Evolutionary conservation across 352 stramenopile species (phyloP), one percentile per base, ranked within the genome.

Genomic region (Hyaloperonospora brassicae): DNA sequence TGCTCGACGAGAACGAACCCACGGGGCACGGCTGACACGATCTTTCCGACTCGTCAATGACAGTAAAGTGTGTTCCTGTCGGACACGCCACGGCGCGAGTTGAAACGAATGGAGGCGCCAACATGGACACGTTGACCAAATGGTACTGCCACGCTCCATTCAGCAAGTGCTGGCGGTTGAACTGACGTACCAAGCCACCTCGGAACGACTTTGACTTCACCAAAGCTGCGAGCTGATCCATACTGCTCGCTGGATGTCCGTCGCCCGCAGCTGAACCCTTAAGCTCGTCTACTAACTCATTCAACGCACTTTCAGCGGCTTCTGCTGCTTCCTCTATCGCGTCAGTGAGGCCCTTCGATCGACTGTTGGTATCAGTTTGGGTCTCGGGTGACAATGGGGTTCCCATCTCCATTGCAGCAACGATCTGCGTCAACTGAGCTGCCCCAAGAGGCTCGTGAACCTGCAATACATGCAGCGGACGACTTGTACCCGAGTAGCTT

Each of bases 81-180:
- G 46, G 45, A 55, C 70, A 78, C 6, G 63, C 30, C 8, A 70
- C 38, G 2, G 68, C 65, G 2, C 70, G 62, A 45, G 62, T 74
- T 36, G 65, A 64, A 14, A n/a, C 47, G 38, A 72, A 66, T 7
- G 13, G 44, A 25, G 52, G 55, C 22, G 65, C 45, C 9, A 58
- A 25, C 13, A 58, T 59, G 7, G 64, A 59, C 5, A 72, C 2
- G 11, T 64, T 57, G 14, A 72, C 21, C 38, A 64, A 51, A n/a
- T 8, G 46, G 5, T 55, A 52, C 13, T 57, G 52, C 35, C 60
- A 54, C 3, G 35, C 14, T 50, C 52, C 50, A 22, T 35, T 24
- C n/a, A 67, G 35, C 44, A 60, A 24, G 34, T 61, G 59, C 12
- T 35, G 25, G 40, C 45, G 55, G 27, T 38, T 23, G 0, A 68